Conservation (phyloP, 2,329 filamentous ascomycete genomes). For the Botrytis fragariae region DNA sequence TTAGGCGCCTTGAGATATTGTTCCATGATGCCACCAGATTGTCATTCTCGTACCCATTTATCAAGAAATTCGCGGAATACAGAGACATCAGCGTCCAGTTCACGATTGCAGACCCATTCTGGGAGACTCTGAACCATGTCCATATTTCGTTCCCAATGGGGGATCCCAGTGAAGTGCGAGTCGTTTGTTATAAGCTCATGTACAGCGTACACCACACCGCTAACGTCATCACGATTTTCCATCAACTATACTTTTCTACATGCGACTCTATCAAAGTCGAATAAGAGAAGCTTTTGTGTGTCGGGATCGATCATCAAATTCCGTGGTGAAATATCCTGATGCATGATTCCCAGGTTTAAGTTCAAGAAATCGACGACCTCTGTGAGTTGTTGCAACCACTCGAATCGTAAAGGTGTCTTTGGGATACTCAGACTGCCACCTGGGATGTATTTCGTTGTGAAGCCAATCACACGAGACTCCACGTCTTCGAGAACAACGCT, state of each 20-base stretch:
- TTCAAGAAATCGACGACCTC: constrained; percentile 42
- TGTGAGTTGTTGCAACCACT: constrained; percentile 42
- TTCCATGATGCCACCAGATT: background rate
- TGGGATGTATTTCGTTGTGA: background rate
- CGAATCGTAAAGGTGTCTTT: constrained; percentile 39
- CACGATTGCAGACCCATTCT: constrained; percentile 23
- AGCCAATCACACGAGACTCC: background rate
- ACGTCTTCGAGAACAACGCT: background rate
- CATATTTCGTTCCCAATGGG: constrained; percentile 22
- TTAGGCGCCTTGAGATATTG: background rate
- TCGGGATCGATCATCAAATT: constrained; percentile 41
- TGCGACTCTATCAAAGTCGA: constrained; percentile 38
- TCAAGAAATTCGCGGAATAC: background rate
- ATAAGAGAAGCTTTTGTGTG: constrained; percentile 40
- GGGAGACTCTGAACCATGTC: constrained; percentile 30
- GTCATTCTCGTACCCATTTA: background rate
- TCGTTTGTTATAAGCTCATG: constrained; percentile 28
- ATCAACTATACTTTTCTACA: background rate
- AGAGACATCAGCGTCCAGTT: constrained; percentile 15
- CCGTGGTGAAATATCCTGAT: constrained; percentile 42
- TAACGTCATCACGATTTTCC: constrained; percentile 34
- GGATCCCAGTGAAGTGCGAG: constrained; percentile 12
- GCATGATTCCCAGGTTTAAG: constrained; percentile 40
- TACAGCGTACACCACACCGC: constrained; percentile 27
- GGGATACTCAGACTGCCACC: background rate